Evolutionary conservation across 805 yeast genomes (phyloP).

Genomic region (Lipomyces kockii): DNA sequence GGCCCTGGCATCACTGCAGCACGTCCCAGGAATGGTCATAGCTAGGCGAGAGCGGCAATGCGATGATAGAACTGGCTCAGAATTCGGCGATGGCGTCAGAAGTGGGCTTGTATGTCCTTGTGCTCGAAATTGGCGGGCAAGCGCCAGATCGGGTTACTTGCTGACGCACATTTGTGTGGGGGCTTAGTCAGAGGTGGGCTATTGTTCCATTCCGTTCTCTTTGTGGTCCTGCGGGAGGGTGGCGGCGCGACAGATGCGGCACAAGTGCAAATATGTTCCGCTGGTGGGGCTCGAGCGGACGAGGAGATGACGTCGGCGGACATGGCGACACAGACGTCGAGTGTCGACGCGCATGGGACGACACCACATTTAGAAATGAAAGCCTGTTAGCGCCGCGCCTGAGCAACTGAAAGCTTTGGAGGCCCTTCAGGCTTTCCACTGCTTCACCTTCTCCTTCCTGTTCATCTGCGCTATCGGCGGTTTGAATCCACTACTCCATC

Average conservation of each 20-base stretch:
- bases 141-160: not conserved
- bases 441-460: not conserved
- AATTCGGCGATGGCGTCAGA: too few relatives aligned
- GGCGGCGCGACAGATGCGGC: not conserved
- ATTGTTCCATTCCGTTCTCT: not conserved
- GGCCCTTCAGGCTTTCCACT: not conserved
- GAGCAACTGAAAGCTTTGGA: not conserved
- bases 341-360: slow-evolving; percentile 3
- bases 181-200: not conserved
- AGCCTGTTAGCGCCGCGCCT: not conserved
- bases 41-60: not conserved
- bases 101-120: too few relatives aligned
- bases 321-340: slow-evolving; percentile 3
- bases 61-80: too few relatives aligned
- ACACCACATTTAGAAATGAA: not conserved
- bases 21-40: not conserved
- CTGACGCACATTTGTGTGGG: not conserved
- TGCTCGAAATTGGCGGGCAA: too few relatives aligned
- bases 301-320: slow-evolving; percentile 1
- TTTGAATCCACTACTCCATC: not conserved
- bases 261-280: not conserved
- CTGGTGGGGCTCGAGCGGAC: not conserved
- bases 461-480: not conserved
- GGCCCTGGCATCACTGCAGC: not conserved
- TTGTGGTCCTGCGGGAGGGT: too few relatives aligned